These are phyloP conservation scores for Knufia fluminis DNA, from an alignment of 2,329 filamentous ascomycete genomes.

Conservation along the genomic window DNA sequence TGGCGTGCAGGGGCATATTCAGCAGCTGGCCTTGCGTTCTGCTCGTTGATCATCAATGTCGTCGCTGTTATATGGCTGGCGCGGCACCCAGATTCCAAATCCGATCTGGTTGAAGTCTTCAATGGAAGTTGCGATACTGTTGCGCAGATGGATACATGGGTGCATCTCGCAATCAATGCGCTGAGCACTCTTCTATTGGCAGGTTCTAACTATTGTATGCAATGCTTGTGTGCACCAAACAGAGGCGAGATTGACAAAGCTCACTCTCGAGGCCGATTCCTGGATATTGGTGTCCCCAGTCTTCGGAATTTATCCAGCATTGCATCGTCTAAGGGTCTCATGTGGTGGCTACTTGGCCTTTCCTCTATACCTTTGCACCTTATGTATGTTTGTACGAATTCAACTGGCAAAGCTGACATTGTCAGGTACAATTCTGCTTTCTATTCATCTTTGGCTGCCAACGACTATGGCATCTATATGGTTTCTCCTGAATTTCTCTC, in stretches of 20 bases:
- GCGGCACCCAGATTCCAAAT: background rate
- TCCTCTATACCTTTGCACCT: slow-evolving; percentile 24
- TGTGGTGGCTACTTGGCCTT: slow-evolving; percentile 22
- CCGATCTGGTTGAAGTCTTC: slow-evolving; percentile 14
- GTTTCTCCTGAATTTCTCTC: slow-evolving; percentile 18
- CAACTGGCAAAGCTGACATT: slow-evolving; percentile 11
- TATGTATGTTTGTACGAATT: slow-evolving; percentile 14
- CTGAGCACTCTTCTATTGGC: slow-evolving; percentile 27
- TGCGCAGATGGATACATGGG: slow-evolving; percentile 16
- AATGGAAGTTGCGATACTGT: slow-evolving; percentile 15
- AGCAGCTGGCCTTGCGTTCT: slow-evolving; percentile 12
- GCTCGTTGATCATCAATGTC: slow-evolving; percentile 18
- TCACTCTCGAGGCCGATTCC: slow-evolving; percentile 24
- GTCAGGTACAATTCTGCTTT: slow-evolving; percentile 25
- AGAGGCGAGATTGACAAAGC: slow-evolving; percentile 26
- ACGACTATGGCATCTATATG: slow-evolving; percentile 20
- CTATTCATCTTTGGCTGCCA: slow-evolving; percentile 19
- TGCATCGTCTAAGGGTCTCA: slow-evolving; percentile 8
- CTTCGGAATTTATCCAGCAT: slow-evolving; percentile 23
- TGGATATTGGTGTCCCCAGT: slow-evolving; percentile 27
- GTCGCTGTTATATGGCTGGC: slow-evolving; percentile 14
- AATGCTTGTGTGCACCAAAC: slow-evolving; percentile 27
- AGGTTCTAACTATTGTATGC: slow-evolving; percentile 31
- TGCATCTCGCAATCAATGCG: slow-evolving; percentile 30
- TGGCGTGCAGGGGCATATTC: slow-evolving; percentile 16